A percentile compares a stretch with the other conserved stretches of the same genome.
These are phyloP conservation scores for Elaeagnus macrophylla DNA, from an alignment of 306 rosid species.

Conservation along the genomic window DNA sequence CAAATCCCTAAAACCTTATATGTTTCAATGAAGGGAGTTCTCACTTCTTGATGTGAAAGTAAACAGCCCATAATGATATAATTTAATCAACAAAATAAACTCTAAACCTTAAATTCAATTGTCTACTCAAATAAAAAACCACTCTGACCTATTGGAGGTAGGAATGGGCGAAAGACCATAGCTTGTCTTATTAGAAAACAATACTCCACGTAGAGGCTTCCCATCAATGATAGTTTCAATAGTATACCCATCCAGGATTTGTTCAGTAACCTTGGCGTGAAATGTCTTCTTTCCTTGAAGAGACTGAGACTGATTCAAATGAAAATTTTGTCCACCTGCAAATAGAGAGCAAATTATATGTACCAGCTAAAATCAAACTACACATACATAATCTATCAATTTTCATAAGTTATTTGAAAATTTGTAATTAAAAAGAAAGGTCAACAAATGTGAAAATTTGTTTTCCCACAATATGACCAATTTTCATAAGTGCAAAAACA, in stretches of 20 bases:
- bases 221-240: slow-evolving; percentile 90
- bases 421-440: no score
- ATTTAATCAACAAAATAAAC: no score
- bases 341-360: slow-evolving; percentile 18
- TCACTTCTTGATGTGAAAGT: no score
- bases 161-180: slow-evolving; percentile 25
- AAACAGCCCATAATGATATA: no score
- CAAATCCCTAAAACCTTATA: no score
- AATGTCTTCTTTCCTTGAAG: slow-evolving; percentile 49
- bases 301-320: slow-evolving; percentile 37
- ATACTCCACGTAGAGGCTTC: slow-evolving; percentile 75
- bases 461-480: no score
- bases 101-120: no score
- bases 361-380: background rate
- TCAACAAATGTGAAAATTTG: no score
- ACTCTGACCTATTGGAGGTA: slow-evolving; percentile 47
- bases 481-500: no score
- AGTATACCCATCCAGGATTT: slow-evolving; percentile 45
- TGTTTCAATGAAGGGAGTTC: no score
- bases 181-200: slow-evolving; percentile 54
- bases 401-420: no score
- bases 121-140: background rate
- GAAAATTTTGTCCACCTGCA: slow-evolving; percentile 43
- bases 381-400: no score
- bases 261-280: slow-evolving; percentile 71